These are phyloP conservation scores for Beta vulgaris DNA, from an alignment of 148 eudicot genomes.

Conservation along the genomic window DNA sequence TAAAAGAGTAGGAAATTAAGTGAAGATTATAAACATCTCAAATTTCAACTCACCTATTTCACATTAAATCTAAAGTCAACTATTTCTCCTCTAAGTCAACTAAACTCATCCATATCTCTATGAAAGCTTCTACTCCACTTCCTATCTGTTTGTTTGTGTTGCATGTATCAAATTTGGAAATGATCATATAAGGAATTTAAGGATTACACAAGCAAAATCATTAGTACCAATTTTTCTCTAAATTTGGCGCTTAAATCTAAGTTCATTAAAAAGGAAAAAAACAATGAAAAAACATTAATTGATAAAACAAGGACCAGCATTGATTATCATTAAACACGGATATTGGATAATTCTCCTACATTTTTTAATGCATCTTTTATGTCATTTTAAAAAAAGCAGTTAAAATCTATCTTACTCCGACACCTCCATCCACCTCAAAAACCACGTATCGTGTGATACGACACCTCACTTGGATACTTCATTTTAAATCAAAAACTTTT, in stretches of 20 bases:
- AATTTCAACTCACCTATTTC: background rate
- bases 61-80: too few species aligned
- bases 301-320: slow-evolving; percentile 16
- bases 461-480: too few species aligned
- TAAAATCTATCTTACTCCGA: too few species aligned
- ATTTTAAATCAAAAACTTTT: too few species aligned
- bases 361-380: too few species aligned
- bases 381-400: too few species aligned
- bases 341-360: background rate
- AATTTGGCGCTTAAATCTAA: too few species aligned
- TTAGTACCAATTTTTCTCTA: background rate
- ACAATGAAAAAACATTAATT: slow-evolving; percentile 1
- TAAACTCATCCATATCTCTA: slow-evolving; percentile 1
- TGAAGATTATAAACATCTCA: too few species aligned
- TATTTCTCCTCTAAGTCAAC: background rate
- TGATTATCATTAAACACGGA: slow-evolving; percentile 1
- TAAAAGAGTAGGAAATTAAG: too few species aligned
- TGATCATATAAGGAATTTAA: slow-evolving; percentile 1
- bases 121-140: background rate
- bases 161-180: slow-evolving; percentile 1
- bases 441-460: too few species aligned
- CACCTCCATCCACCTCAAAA: too few species aligned
- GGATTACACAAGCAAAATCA: slow-evolving; percentile 10
- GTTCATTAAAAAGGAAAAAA: background rate
- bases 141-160: background rate